Evolutionary conservation across 2,329 filamentous ascomycete genomes (phyloP).

Genomic region (Trichoderma lentiforme): DNA sequence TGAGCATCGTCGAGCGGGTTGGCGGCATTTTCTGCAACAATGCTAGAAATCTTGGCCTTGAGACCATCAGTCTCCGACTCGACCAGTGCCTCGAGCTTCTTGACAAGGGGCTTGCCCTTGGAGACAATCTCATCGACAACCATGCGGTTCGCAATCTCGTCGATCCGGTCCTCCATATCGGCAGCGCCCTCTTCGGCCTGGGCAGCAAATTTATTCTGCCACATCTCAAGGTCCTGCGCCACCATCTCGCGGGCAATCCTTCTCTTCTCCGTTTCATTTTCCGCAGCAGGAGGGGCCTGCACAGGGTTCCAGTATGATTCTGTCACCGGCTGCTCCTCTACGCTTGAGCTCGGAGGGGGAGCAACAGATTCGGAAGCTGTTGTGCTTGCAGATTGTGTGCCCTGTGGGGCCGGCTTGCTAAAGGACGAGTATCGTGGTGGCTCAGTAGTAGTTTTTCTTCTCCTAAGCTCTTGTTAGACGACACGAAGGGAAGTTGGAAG

Average conservation of each 20-base stretch:
- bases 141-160: conserved; percentile 54
- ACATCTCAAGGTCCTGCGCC: conserved; percentile 72
- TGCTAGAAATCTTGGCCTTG: conserved; percentile 62
- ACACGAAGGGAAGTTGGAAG: neutral
- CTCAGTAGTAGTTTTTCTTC: conserved; percentile 20
- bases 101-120: conserved; percentile 64
- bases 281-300: conserved; percentile 43
- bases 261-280: conserved; percentile 52
- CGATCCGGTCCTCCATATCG: conserved; percentile 68
- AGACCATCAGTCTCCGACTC: conserved; percentile 61
- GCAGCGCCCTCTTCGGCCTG: conserved; percentile 76
- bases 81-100: conserved; percentile 66
- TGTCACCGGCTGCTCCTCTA: conserved; percentile 25
- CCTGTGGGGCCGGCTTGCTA: conserved; percentile 34
- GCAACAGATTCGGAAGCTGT: conserved; percentile 18
- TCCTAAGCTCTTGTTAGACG: conserved; percentile 21
- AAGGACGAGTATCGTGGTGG: conserved; percentile 32
- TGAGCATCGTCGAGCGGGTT: conserved; percentile 41
- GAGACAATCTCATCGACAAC: conserved; percentile 62
- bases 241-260: conserved; percentile 65
- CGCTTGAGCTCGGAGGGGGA: conserved; percentile 26
- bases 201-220: conserved; percentile 84
- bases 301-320: conserved; percentile 35
- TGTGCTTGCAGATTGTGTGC: conserved; percentile 34
- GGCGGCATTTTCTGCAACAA: conserved; percentile 53